These are phyloP conservation scores for Cotoneaster glaucophyllus DNA, from an alignment of 306 rosid species.

Conservation along the genomic window DNA sequence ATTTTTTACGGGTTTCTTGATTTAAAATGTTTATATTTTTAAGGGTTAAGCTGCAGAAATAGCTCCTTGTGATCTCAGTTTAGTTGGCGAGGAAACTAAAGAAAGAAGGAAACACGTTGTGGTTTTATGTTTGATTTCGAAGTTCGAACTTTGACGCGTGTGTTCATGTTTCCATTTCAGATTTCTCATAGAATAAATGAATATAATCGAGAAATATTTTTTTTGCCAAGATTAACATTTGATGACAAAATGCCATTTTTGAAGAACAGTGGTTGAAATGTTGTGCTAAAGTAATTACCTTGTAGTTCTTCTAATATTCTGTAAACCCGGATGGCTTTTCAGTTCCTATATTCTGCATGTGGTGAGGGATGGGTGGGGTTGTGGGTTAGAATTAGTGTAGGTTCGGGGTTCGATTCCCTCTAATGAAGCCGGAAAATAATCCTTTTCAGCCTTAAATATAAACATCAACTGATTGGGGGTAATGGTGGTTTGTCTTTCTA, in stretches of 20 bases:
- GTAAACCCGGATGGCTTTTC: neutral
- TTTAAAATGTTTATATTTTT: neutral
- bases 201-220: neutral
- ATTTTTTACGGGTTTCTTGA: neutral
- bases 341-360: neutral
- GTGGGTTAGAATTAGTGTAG: neutral
- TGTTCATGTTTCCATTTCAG: neutral
- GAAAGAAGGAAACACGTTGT: neutral
- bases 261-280: neutral
- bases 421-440: neutral
- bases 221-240: neutral
- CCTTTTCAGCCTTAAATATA: neutral
- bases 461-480: neutral
- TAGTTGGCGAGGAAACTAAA: neutral
- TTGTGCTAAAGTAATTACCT: neutral
- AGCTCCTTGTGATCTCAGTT: neutral
- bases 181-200: too few relatives aligned
- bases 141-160: neutral
- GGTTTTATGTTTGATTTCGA: neutral
- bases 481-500: neutral
- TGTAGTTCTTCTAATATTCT: neutral
- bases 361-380: neutral
- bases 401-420: too few relatives aligned
- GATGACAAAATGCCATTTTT: neutral
- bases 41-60: neutral